These are phyloP conservation scores for Tephrocybe sp. DNA, from an alignment of 768 basidiomycete species.

Conservation along the genomic window DNA sequence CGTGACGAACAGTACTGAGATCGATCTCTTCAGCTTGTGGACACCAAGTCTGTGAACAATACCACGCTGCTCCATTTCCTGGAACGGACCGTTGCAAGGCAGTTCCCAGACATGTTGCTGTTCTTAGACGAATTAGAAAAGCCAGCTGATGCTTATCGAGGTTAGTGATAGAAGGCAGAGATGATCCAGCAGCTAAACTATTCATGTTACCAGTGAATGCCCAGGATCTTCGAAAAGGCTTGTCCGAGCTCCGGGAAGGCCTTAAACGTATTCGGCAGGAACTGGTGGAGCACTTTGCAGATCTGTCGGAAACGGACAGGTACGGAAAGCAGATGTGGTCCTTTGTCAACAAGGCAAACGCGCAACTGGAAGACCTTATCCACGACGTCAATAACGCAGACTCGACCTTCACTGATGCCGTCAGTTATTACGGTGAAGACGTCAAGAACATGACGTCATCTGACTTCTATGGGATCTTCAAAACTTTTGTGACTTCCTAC, in stretches of 20 bases:
- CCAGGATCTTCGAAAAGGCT: slow-evolving; percentile 78
- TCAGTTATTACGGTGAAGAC: slow-evolving; percentile 93
- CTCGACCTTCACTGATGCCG: slow-evolving; percentile 78
- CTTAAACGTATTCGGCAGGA: slow-evolving; percentile 81
- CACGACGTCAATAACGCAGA: slow-evolving; percentile 90
- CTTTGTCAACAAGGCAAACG: slow-evolving; percentile 76
- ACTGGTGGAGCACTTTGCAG: slow-evolving; percentile 75
- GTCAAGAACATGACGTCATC: slow-evolving; percentile 81
- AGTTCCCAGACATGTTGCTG: slow-evolving; percentile 84
- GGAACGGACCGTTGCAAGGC: slow-evolving; percentile 82
- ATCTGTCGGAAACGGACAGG: slow-evolving; percentile 67
- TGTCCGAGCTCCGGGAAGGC: slow-evolving; percentile 71
- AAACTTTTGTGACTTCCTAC: slow-evolving; percentile 95
- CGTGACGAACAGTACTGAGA: background rate
- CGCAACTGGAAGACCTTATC: slow-evolving; percentile 76
- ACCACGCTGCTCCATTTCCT: slow-evolving; percentile 94
- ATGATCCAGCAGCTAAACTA: slow-evolving; percentile 8
- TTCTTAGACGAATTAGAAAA: slow-evolving; percentile 89
- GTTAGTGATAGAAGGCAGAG: slow-evolving; percentile 42
- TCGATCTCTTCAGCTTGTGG: slow-evolving; percentile 67
- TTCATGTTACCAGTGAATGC: slow-evolving; percentile 63
- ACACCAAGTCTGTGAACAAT: slow-evolving; percentile 95
- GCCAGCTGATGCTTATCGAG: slow-evolving; percentile 91
- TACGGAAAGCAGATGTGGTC: slow-evolving; percentile 93
- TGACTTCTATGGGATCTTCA: slow-evolving; percentile 97